Percentiles rank a stretch among this genome's conserved stretches.
Conservation (phyloP, 768 basidiomycete genomes). For the Xerocomellus amylosporus region DNA sequence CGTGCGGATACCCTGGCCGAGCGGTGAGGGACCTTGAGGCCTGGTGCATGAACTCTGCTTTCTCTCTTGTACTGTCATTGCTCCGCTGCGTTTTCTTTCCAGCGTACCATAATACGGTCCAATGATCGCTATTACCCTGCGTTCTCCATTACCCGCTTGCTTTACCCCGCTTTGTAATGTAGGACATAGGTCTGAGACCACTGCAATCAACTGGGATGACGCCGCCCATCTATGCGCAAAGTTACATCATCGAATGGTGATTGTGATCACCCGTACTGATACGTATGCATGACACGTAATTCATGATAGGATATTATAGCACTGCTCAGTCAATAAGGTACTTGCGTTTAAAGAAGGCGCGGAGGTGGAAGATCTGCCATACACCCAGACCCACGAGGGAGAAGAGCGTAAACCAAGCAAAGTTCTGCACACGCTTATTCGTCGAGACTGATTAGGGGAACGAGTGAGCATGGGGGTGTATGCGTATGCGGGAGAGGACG, state of each 20-base stretch:
- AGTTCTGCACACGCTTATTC: conserved; percentile 85
- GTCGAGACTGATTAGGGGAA: conserved; percentile 68
- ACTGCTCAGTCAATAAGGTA: conserved; percentile 76
- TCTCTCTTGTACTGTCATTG: neutral
- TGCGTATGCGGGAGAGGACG: conserved; percentile 26
- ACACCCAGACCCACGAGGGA: conserved; percentile 76
- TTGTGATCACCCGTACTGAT: neutral
- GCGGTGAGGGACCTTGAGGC: conserved; percentile 9
- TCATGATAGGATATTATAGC: conserved; percentile 6
- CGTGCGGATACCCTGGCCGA: conserved; percentile 35
- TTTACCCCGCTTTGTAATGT: conserved; percentile 3
- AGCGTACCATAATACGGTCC: neutral
- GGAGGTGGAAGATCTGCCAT: conserved; percentile 95
- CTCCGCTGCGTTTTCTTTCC: neutral
- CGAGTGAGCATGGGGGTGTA: neutral
- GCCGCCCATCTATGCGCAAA: neutral
- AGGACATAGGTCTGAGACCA: conserved; percentile 8
- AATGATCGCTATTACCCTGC: neutral
- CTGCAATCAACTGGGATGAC: neutral
- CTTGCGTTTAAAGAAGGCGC: conserved; percentile 94
- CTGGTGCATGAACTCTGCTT: neutral
- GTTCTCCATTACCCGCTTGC: neutral
- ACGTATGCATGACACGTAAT: neutral
- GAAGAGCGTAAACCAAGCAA: conserved; percentile 84
- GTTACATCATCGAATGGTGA: neutral